A percentile compares a stretch with the other conserved stretches of the same genome.
Evolutionary conservation across 192 early-diverging fungal species (phyloP).

Genomic region (Coemansia sp.): DNA sequence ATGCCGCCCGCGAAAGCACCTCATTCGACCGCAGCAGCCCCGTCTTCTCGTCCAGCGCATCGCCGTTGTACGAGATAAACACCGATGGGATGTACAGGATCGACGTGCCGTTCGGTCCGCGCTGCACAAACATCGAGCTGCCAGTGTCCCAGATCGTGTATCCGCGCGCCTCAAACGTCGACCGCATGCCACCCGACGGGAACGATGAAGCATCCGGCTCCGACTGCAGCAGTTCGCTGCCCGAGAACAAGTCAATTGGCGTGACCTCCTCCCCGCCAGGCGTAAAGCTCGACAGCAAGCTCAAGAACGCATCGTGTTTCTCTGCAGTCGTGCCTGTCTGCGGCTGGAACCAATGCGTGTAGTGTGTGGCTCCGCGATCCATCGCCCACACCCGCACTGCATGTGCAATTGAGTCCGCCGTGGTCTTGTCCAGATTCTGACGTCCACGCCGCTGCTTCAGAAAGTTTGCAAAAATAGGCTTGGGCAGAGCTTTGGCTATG

Average conservation of each 20-base stretch:
- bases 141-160: conserved; percentile 99
- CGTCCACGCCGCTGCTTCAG: conserved; percentile 90
- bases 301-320: conserved; percentile 99
- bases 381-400: conserved; percentile 98
- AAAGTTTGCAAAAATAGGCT: conserved; percentile 92
- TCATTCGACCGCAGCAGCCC: conserved; percentile 91
- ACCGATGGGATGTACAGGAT: conserved; percentile 97
- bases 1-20: conserved; percentile 76
- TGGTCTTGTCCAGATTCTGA: conserved; percentile 84
- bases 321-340: conserved; percentile 98
- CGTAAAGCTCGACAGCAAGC: conserved; percentile 77
- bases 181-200: conserved; percentile 96
- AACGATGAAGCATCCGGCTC: conserved; percentile 99
- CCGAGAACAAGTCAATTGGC: conserved; percentile 95
- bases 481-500: conserved; percentile 87
- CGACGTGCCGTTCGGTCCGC: conserved; percentile 86
- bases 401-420: conserved; percentile 98
- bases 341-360: conserved; percentile 99
- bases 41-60: conserved; percentile 98
- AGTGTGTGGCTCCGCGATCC: conserved; percentile 96
- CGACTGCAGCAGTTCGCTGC: conserved; percentile 94
- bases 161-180: conserved; percentile 98
- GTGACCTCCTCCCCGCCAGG: conserved; percentile 81
- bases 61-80: conserved; percentile 99
- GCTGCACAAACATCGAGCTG: conserved; percentile 93